Percentiles rank a stretch among this genome's conserved stretches.
phyloP scores from a whole-genome alignment of 192 early-diverging fungal genomes.

The Coemansia sp. region DNA sequence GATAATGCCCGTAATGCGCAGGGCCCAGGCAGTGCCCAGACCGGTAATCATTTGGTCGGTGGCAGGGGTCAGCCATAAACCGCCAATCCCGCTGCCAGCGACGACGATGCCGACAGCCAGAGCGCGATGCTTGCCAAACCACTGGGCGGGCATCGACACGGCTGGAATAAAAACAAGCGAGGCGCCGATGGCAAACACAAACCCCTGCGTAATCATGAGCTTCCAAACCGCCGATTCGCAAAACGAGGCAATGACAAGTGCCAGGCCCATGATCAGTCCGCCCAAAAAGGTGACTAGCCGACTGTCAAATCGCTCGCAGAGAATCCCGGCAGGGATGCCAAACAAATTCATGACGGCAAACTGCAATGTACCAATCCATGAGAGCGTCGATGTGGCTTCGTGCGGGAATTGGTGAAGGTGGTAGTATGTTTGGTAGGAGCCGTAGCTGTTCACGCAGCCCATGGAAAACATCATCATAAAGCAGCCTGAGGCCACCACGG shows the following conservation, averaged over 20 bases:
- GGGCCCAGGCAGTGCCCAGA: constrained; percentile 56
- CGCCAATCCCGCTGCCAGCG: constrained; percentile 57
- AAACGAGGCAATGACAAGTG: constrained; percentile 57
- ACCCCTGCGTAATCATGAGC: constrained; percentile 58
- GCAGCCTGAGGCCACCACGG: constrained; percentile 51
- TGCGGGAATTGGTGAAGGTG: constrained; percentile 29
- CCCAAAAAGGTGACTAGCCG: constrained; percentile 53
- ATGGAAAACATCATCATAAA: constrained; percentile 55
- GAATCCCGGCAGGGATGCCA: constrained; percentile 48
- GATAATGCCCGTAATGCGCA: constrained; percentile 53
- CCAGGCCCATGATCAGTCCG: constrained; percentile 50
- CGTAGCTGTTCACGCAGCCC: constrained; percentile 58
- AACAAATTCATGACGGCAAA: constrained; percentile 51
- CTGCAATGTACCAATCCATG: constrained; percentile 56
- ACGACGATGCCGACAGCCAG: constrained; percentile 55
- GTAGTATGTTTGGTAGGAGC: constrained; percentile 53
- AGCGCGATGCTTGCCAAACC: constrained; percentile 52
- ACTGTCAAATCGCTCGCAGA: constrained; percentile 54
- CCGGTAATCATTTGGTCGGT: constrained; percentile 45
- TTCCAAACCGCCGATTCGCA: constrained; percentile 58
- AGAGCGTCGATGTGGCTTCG: constrained; percentile 45
- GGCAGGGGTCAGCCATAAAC: constrained; percentile 52
- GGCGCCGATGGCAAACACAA: constrained; percentile 52
- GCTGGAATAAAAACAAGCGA: constrained; percentile 54
- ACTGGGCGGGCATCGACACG: constrained; percentile 56